Evolutionary conservation across 495 filamentous ascomycete genomes (phyloP).

Genomic region (Aspergillus homomorphus): DNA sequence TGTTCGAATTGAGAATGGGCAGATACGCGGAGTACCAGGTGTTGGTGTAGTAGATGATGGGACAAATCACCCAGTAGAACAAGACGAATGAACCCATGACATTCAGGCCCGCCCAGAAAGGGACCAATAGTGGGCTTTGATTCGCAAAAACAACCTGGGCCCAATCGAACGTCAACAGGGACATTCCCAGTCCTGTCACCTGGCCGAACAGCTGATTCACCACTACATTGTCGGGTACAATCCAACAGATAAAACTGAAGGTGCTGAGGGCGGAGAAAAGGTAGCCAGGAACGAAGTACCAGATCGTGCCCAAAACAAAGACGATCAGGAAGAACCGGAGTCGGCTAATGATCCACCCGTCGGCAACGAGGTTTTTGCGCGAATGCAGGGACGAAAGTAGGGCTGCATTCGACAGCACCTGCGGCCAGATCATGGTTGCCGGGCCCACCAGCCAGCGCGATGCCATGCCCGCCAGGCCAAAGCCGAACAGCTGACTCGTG

Average conservation of each 20-base stretch:
- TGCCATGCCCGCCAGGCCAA: slow-evolving; percentile 65
- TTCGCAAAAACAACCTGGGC: slow-evolving; percentile 84
- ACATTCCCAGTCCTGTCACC: slow-evolving; percentile 67
- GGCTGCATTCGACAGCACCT: slow-evolving; percentile 80
- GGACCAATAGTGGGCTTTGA: slow-evolving; percentile 78
- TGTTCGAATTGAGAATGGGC: slow-evolving; percentile 47
- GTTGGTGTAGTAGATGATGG: slow-evolving; percentile 68
- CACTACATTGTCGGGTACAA: slow-evolving; percentile 68
- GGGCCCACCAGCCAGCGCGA: slow-evolving; percentile 64
- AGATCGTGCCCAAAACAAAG: slow-evolving; percentile 57
- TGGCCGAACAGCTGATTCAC: slow-evolving; percentile 70
- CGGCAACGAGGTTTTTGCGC: slow-evolving; percentile 71
- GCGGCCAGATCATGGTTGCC: slow-evolving; percentile 89
- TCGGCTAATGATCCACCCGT: slow-evolving; percentile 79
- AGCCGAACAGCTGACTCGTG: slow-evolving; percentile 70
- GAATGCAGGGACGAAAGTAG: slow-evolving; percentile 86
- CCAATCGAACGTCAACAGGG: slow-evolving; percentile 91
- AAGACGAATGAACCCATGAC: slow-evolving; percentile 79
- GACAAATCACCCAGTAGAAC: slow-evolving; percentile 87
- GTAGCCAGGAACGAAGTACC: slow-evolving; percentile 89
- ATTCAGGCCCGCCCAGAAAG: slow-evolving; percentile 90
- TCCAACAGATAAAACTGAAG: slow-evolving; percentile 90
- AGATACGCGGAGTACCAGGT: slow-evolving; percentile 57
- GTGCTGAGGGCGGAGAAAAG: slow-evolving; percentile 84
- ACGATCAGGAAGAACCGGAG: slow-evolving; percentile 79